These are phyloP conservation scores for Prunus mongolica DNA, from an alignment of 306 rosid species.

Conservation along the genomic window DNA sequence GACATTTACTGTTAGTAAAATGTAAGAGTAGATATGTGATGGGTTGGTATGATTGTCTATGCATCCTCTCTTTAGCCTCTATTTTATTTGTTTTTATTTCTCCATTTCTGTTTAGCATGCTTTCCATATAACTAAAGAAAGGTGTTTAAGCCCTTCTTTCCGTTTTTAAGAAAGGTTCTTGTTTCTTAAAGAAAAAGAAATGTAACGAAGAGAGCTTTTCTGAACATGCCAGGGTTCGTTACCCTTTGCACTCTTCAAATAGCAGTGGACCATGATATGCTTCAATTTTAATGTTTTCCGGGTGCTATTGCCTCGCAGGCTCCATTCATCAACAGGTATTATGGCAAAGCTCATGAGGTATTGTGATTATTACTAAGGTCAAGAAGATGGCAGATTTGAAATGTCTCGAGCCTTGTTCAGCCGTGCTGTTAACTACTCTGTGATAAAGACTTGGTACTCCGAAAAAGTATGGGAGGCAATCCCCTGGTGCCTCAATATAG, in stretches of 20 bases:
- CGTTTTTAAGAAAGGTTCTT: background rate
- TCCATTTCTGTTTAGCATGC: background rate
- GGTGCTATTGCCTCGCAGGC: constrained; percentile 48
- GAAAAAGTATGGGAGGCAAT: constrained; percentile 33
- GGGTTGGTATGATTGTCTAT: background rate
- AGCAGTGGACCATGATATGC: background rate
- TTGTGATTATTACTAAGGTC: constrained; percentile 38
- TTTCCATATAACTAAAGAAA: background rate
- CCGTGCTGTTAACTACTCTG: background rate
- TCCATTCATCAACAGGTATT: constrained; percentile 77
- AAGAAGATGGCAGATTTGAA: background rate
- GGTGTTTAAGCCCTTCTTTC: background rate
- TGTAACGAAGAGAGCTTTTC: background rate
- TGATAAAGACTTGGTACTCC: background rate
- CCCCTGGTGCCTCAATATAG: constrained; percentile 33
- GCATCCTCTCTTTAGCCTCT: background rate
- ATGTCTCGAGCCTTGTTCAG: constrained; percentile 8
- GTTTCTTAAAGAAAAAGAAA: background rate
- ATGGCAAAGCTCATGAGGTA: constrained; percentile 83
- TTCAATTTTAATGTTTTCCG: background rate
- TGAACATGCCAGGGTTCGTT: background rate
- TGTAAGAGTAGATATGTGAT: background rate
- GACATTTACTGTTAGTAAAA: background rate
- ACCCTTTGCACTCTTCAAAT: background rate
- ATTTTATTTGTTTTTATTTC: background rate